phyloP scores from a whole-genome alignment of 2,329 filamentous ascomycete genomes.

The Pseudodiploospora longispora region DNA sequence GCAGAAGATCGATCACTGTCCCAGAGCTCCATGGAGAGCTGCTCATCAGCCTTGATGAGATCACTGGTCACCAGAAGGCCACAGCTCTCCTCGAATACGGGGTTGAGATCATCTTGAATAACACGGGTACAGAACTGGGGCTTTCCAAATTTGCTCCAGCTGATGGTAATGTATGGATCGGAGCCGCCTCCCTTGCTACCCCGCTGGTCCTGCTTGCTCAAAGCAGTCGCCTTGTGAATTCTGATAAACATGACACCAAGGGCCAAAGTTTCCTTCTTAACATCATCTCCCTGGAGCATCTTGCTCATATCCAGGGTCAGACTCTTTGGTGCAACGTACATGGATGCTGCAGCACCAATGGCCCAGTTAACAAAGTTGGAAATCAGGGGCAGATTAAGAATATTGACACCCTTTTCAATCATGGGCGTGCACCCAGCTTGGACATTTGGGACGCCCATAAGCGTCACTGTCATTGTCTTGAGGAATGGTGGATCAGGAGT shows the following conservation, averaged over 20 bases:
- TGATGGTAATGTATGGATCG: constrained; percentile 90
- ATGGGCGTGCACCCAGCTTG: constrained; percentile 86
- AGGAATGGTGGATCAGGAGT: constrained; percentile 87
- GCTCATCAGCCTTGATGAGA: constrained; percentile 87
- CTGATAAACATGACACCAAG: constrained; percentile 87
- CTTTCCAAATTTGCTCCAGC: constrained; percentile 94
- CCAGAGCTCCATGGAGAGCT: constrained; percentile 90
- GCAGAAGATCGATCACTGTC: constrained; percentile 88
- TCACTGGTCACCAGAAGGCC: constrained; percentile 82
- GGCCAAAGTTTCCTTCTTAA: constrained; percentile 81
- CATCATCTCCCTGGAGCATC: constrained; percentile 83
- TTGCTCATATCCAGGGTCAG: constrained; percentile 87
- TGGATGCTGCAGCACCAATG: constrained; percentile 74
- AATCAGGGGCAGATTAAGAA: constrained; percentile 85
- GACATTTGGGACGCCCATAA: constrained; percentile 90
- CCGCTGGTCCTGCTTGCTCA: constrained; percentile 84
- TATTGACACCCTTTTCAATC: constrained; percentile 82
- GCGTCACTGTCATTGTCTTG: constrained; percentile 83
- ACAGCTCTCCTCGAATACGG: constrained; percentile 81
- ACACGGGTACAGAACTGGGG: constrained; percentile 96
- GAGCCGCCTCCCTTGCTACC: constrained; percentile 81
- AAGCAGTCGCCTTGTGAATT: constrained; percentile 76
- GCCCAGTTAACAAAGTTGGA: constrained; percentile 97
- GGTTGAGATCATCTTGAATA: constrained; percentile 90
- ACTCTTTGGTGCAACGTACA: constrained; percentile 92